These are phyloP conservation scores for Helotiales sp. DNA, from an alignment of 2,329 filamentous ascomycete species.

Conservation along the genomic window DNA sequence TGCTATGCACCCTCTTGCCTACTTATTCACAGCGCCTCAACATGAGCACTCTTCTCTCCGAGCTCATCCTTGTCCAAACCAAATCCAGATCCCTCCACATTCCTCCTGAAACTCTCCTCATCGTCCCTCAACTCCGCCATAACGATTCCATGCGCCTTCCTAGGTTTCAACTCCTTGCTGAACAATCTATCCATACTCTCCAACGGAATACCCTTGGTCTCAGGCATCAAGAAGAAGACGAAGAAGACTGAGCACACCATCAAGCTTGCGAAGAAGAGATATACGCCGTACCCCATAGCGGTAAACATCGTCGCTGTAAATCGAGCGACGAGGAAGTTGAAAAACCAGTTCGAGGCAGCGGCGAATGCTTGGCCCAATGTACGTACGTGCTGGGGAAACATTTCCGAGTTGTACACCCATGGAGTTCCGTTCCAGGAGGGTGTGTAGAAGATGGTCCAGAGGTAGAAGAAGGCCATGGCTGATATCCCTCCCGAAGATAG, in stretches of 20 bases:
- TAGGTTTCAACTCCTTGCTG: conserved; percentile 35
- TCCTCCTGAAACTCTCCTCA: conserved; percentile 27
- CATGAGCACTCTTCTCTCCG: conserved; percentile 21
- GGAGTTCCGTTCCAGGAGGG: conserved; percentile 69
- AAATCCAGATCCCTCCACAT: conserved; percentile 26
- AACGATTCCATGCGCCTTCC: conserved; percentile 26
- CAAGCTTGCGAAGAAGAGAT: conserved; percentile 26
- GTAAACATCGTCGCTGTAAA: conserved; percentile 26
- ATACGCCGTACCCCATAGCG: conserved; percentile 27
- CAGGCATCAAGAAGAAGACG: conserved; percentile 59
- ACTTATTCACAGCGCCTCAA: conserved; percentile 23
- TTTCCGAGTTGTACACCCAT: conserved; percentile 75
- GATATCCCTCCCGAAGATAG: conserved; percentile 48
- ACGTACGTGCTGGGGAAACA: conserved; percentile 70
- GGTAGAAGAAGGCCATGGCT: conserved; percentile 68
- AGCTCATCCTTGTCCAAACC: conserved; percentile 24
- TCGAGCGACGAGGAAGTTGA: conserved; percentile 68
- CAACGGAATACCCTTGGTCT: conserved; percentile 68
- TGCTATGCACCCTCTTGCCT: background rate
- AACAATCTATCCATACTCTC: conserved; percentile 50
- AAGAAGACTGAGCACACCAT: conserved; percentile 21
- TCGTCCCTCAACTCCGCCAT: conserved; percentile 27
- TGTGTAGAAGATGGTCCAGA: conserved; percentile 35
- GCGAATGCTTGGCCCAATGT: conserved; percentile 72
- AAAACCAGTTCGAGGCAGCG: conserved; percentile 70